Percentiles rank a stretch among this genome's conserved stretches.
These are phyloP conservation scores for Pseudogymnoascus sp. DNA, from an alignment of 2,329 filamentous ascomycete genomes.

Conservation along the genomic window DNA sequence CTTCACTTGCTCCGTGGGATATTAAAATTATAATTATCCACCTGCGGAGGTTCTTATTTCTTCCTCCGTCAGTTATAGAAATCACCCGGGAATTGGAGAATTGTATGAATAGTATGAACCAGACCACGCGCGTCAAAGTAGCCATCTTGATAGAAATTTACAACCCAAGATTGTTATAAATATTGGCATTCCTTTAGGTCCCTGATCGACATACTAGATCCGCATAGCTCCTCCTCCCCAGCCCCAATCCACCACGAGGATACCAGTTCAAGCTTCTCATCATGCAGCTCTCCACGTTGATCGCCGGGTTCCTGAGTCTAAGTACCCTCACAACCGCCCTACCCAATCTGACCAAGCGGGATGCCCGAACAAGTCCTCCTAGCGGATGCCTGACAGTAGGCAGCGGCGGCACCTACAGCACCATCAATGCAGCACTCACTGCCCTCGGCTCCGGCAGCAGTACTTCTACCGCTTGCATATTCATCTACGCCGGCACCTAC, in stretches of 20 bases:
- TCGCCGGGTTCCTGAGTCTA: background rate
- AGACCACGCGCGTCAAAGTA: no score
- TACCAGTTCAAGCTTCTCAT: background rate
- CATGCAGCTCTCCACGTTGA: background rate
- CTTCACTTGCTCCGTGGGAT: background rate
- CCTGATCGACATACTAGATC: background rate
- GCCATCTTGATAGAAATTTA: background rate
- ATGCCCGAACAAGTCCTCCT: background rate
- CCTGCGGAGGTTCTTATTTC: no score
- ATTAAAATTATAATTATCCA: background rate
- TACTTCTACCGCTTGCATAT: conserved; percentile 39
- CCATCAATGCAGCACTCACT: conserved; percentile 26
- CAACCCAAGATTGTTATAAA: background rate
- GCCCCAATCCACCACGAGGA: background rate
- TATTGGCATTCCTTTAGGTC: background rate
- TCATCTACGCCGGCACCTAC: conserved; percentile 45
- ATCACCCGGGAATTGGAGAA: no score
- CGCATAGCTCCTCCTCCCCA: background rate
- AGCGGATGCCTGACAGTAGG: background rate
- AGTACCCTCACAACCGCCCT: background rate
- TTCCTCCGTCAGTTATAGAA: no score
- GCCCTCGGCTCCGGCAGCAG: conserved; percentile 34
- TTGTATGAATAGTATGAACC: no score
- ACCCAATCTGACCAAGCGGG: background rate
- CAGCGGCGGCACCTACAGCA: background rate